Evolutionary conservation across 1,284 basidiomycete genomes (phyloP).

Genomic region (Wolfiporia cocos): DNA sequence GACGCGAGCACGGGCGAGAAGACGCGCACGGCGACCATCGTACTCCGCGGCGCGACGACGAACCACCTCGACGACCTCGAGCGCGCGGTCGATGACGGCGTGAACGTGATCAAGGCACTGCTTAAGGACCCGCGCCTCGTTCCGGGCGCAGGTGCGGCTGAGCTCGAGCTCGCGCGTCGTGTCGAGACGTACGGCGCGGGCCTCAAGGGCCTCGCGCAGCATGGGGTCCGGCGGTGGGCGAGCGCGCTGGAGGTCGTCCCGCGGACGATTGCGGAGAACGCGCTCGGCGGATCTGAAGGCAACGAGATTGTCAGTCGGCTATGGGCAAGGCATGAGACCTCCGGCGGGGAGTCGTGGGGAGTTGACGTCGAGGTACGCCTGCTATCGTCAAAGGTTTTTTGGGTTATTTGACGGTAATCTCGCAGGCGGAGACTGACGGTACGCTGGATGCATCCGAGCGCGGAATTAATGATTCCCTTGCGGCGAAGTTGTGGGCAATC

Average conservation of each 20-base stretch:
- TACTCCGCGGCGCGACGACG: conserved; percentile 94
- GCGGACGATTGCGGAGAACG: conserved; percentile 93
- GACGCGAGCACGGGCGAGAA: conserved; percentile 50
- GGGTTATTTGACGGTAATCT: not conserved
- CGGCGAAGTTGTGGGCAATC: conserved; percentile 88
- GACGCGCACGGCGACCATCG: conserved; percentile 86
- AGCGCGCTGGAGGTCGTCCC: conserved; percentile 91
- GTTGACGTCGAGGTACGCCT: conserved; percentile 84
- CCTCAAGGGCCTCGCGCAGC: conserved; percentile 89
- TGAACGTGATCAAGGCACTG: conserved; percentile 93
- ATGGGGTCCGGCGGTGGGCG: conserved; percentile 90
- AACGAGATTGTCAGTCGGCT: conserved; percentile 88
- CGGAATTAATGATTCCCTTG: conserved; percentile 79
- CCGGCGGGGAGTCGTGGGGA: conserved; percentile 71
- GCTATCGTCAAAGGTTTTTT: not conserved
- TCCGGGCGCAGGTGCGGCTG: conserved; percentile 91
- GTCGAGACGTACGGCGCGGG: conserved; percentile 87
- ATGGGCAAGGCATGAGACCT: conserved; percentile 84
- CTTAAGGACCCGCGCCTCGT: conserved; percentile 89
- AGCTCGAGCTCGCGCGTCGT: conserved; percentile 84
- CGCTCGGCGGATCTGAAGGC: conserved; percentile 83
- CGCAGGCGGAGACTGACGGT: conserved; percentile 72
- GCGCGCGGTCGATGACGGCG: conserved; percentile 94
- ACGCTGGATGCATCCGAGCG: conserved; percentile 57
- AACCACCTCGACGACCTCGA: conserved; percentile 94